These are phyloP conservation scores for Chalara sp. DNA, from an alignment of 2,329 filamentous ascomycete genomes.

Conservation along the genomic window DNA sequence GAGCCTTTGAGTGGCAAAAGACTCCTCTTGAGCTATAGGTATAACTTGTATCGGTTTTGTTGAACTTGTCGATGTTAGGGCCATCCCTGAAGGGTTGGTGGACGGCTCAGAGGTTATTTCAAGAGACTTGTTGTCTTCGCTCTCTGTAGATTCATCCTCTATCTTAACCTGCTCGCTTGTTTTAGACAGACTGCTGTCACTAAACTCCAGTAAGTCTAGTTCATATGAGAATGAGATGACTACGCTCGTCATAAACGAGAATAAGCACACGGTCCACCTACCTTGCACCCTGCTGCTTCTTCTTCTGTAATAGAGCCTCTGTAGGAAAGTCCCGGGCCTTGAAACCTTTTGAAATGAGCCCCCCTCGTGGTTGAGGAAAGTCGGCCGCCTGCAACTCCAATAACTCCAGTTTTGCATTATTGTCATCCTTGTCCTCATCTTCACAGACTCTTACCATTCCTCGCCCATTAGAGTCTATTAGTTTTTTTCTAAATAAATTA, in stretches of 20 bases:
- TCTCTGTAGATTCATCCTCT: not conserved
- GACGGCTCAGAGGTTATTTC: not conserved
- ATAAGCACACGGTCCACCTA: not conserved
- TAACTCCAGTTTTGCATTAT: constrained; percentile 55
- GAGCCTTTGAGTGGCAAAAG: not conserved
- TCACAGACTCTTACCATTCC: constrained; percentile 70
- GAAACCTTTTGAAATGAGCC: not conserved
- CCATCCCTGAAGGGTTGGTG: no score
- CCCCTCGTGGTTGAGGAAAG: not conserved
- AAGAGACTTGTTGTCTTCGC: not conserved
- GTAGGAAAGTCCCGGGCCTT: not conserved
- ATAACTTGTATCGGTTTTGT: not conserved
- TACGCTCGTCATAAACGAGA: no score
- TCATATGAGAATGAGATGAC: not conserved
- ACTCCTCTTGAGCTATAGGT: not conserved
- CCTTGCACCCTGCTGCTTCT: not conserved
- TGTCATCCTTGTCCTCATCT: constrained; percentile 56
- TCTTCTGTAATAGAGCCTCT: not conserved
- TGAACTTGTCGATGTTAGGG: no score
- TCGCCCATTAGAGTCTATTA: constrained; percentile 60
- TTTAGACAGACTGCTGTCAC: not conserved
- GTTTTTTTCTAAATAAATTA: constrained; percentile 34
- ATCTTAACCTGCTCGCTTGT: not conserved
- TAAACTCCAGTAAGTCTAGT: not conserved
- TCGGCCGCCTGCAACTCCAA: constrained; percentile 53